A percentile compares a stretch with the other conserved stretches of the same genome.
phyloP scores from a whole-genome alignment of 805 yeast genomes.

The Jamesozyma spencerorum region DNA sequence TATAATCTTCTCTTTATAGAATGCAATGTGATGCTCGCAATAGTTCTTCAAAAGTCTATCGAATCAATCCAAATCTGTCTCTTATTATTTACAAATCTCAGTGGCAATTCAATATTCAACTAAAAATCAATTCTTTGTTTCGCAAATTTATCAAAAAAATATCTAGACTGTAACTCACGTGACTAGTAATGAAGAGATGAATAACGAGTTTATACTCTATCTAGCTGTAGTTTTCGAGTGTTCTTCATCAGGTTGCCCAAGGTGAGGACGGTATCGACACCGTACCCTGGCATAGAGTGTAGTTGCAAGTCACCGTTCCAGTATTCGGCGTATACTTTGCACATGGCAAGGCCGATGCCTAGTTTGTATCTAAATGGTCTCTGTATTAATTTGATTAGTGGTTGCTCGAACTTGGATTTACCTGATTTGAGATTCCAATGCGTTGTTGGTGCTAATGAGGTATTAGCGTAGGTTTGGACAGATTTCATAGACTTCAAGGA shows the following conservation, averaged over 20 bases:
- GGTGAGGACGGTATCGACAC: conserved; percentile 77
- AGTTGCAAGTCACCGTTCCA: conserved; percentile 90
- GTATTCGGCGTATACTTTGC: conserved; percentile 86
- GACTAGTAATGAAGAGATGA: too few species aligned
- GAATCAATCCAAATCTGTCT: too few species aligned
- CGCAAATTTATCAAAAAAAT: too few species aligned
- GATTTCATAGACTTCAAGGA: conserved; percentile 1
- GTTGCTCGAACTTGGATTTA: conserved; percentile 28
- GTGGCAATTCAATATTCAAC: too few species aligned
- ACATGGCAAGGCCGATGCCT: conserved; percentile 88
- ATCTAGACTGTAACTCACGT: too few species aligned
- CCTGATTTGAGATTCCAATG: conserved; percentile 24
- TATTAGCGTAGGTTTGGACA: conserved; percentile 24
- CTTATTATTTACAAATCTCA: too few species aligned
- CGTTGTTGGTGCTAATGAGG: conserved; percentile 32
- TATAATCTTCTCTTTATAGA: too few species aligned
- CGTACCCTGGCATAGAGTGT: conserved; percentile 82
- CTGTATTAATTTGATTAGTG: conserved; percentile 54
- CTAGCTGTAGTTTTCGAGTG: conserved; percentile 55
- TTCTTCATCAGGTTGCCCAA: conserved; percentile 69
- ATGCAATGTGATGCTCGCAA: too few species aligned
- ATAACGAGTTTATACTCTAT: conserved; percentile 47
- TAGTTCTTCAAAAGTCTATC: too few species aligned
- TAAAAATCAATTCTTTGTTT: too few species aligned
- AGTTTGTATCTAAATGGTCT: conserved; percentile 68